Percentiles rank a stretch among this genome's conserved stretches.
phyloP scores from a whole-genome alignment of 202 grass and related monocot genomes.

The Zizania palustris region DNA sequence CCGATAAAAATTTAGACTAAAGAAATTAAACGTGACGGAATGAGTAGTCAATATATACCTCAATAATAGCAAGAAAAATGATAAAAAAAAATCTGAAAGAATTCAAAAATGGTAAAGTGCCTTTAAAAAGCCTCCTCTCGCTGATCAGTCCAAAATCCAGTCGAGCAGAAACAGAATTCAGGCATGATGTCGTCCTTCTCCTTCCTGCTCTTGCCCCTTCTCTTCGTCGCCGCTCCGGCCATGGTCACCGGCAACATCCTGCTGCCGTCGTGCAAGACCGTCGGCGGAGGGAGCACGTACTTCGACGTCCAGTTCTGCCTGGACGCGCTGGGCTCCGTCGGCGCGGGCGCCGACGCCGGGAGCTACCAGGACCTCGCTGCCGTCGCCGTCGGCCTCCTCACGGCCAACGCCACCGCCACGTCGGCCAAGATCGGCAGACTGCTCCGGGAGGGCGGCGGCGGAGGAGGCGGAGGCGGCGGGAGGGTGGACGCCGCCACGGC shows the following conservation, averaged over 20 bases:
- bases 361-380: neutral
- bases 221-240: neutral
- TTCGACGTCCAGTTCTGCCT: constrained; percentile 32
- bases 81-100: too few species aligned
- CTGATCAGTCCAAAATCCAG: too few species aligned
- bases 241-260: neutral
- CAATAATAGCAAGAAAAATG: too few species aligned
- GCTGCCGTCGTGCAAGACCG: constrained; percentile 31
- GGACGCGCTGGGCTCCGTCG: constrained; percentile 16
- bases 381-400: constrained; percentile 25
- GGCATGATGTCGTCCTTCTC: neutral
- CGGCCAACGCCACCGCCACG: constrained; percentile 38
- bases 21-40: too few species aligned
- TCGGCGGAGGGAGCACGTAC: constrained; percentile 33
- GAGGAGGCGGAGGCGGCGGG: too few species aligned
- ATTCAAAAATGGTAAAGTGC: too few species aligned
- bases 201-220: neutral
- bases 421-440: constrained; percentile 22
- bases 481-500: neutral
- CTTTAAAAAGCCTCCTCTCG: too few species aligned
- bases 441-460: neutral
- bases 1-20: too few species aligned
- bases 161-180: neutral
- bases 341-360: neutral
- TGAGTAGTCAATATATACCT: too few species aligned